A percentile compares a stretch with the other conserved stretches of the same genome.
Conservation (phyloP, 2,329 filamentous ascomycete genomes). For the Geosmithia flava region DNA sequence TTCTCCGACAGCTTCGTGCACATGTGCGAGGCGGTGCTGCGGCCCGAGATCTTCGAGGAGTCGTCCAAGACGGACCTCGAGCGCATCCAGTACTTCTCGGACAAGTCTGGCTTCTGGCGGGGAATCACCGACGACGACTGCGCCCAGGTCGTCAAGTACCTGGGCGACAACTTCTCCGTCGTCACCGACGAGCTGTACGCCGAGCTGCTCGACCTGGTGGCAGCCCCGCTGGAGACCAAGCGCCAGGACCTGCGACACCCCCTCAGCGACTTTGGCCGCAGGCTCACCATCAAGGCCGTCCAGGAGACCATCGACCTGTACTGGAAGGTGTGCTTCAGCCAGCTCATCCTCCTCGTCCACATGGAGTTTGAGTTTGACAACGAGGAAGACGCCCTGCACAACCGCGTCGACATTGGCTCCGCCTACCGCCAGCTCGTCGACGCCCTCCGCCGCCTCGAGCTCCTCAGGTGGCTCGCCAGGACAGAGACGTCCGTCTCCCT, state of each 20-base stretch:
- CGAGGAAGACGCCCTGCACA: slow-evolving; percentile 52
- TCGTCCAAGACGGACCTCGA: slow-evolving; percentile 58
- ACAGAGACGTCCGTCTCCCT: slow-evolving; percentile 37
- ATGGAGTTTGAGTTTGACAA: slow-evolving; percentile 74
- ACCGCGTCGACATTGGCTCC: slow-evolving; percentile 50
- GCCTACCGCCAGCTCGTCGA: slow-evolving; percentile 59
- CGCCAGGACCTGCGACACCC: slow-evolving; percentile 34
- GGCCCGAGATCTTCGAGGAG: slow-evolving; percentile 63
- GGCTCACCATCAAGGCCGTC: slow-evolving; percentile 60
- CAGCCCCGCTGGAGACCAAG: slow-evolving; percentile 30
- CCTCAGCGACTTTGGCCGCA: slow-evolving; percentile 65
- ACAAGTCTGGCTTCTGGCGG: slow-evolving; percentile 64
- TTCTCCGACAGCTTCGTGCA: slow-evolving; percentile 60
- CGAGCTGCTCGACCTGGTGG: slow-evolving; percentile 33
- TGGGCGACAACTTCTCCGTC: slow-evolving; percentile 53
- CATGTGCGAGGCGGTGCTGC: slow-evolving; percentile 53
- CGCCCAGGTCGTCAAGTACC: slow-evolving; percentile 51
- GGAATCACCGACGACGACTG: slow-evolving; percentile 76
- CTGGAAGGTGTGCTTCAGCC: slow-evolving; percentile 64
- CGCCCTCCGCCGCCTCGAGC: slow-evolving; percentile 61
- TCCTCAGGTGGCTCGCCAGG: slow-evolving; percentile 57
- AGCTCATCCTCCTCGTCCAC: slow-evolving; percentile 73
- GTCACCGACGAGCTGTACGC: slow-evolving; percentile 43
- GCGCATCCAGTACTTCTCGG: slow-evolving; percentile 66
- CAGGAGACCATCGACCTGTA: slow-evolving; percentile 68